A percentile compares a stretch with the other conserved stretches of the same genome.
These are phyloP conservation scores for Phialophora tarda DNA, from an alignment of 2,329 filamentous ascomycete species.

Conservation along the genomic window DNA sequence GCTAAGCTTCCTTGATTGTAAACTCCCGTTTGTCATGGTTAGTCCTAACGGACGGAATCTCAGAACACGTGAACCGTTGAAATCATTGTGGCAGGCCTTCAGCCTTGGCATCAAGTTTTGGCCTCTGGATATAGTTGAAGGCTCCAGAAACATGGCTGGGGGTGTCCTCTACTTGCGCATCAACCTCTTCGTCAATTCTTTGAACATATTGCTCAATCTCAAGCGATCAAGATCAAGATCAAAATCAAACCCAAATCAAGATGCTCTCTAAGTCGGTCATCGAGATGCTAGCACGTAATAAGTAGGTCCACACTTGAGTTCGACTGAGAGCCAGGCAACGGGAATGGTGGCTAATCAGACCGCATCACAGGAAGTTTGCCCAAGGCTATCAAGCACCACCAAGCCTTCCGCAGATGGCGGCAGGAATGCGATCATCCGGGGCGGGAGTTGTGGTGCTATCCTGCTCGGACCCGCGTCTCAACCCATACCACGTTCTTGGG, in stretches of 20 bases:
- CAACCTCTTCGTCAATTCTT: not conserved
- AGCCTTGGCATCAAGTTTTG: not conserved
- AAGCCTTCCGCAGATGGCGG: constrained; percentile 13
- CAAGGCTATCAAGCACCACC: constrained; percentile 24
- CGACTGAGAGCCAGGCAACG: not conserved
- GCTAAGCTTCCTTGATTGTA: not conserved
- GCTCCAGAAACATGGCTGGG: not conserved
- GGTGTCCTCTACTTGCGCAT: not conserved
- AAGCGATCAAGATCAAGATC: not conserved
- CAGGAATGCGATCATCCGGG: constrained; percentile 13
- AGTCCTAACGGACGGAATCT: not conserved
- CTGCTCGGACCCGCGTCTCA: constrained; percentile 23
- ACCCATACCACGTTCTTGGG: constrained; percentile 22
- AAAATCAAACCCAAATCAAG: not conserved
- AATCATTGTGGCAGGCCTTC: not conserved
- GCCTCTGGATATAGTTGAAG: not conserved
- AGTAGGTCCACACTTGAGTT: constrained; percentile 1
- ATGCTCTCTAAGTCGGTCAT: constrained; percentile 21
- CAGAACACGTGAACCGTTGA: not conserved
- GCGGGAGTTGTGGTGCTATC: constrained; percentile 23
- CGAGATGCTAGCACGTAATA: constrained; percentile 25
- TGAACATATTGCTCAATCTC: not conserved
- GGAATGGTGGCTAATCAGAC: not conserved
- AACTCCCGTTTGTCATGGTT: not conserved
- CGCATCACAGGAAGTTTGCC: constrained; percentile 10